Conservation (phyloP, 768 basidiomycete genomes). For the Lenzites betulinus region DNA sequence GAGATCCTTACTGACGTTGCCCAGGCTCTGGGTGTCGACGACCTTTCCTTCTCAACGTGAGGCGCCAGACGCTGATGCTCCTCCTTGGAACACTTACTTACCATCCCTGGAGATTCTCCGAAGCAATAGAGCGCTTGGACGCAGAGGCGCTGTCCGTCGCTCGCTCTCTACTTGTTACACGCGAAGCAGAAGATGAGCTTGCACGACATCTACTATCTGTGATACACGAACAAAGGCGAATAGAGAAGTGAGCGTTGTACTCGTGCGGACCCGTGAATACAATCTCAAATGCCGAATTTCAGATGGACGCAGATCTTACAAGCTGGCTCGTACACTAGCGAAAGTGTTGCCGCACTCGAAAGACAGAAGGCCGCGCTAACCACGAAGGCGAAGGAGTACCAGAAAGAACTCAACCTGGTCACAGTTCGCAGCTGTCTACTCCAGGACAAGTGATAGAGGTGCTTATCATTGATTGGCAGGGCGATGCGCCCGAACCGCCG, state of each 20-base stretch:
- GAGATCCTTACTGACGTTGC: slow-evolving; percentile 16
- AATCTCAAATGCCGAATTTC: not conserved
- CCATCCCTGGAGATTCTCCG: slow-evolving; percentile 37
- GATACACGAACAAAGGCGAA: slow-evolving; percentile 39
- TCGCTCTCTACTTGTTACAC: slow-evolving; percentile 37
- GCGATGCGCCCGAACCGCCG: slow-evolving; percentile 33
- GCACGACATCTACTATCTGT: slow-evolving; percentile 35
- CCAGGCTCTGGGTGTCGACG: slow-evolving; percentile 18
- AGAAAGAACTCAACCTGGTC: slow-evolving; percentile 40
- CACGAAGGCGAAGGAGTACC: slow-evolving; percentile 51
- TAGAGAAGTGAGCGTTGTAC: slow-evolving; percentile 38
- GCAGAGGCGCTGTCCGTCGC: slow-evolving; percentile 34
- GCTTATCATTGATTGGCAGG: slow-evolving; percentile 21
- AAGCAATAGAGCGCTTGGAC: slow-evolving; percentile 39
- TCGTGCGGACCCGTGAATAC: too few species aligned
- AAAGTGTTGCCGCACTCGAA: slow-evolving; percentile 37
- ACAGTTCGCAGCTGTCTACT: slow-evolving; percentile 28
- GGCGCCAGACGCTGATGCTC: not conserved
- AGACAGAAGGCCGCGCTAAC: slow-evolving; percentile 43
- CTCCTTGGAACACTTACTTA: not conserved
- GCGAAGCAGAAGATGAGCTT: slow-evolving; percentile 42
- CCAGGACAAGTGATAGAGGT: not conserved
- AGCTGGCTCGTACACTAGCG: slow-evolving; percentile 26
- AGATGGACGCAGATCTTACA: slow-evolving; percentile 42
- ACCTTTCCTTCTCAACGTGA: slow-evolving; percentile 20